Evolutionary conservation across 371 early-diverging fungal species (phyloP), one percentile per base, ranked within the genome.

Genomic region (Mucor velutinosus): DNA sequence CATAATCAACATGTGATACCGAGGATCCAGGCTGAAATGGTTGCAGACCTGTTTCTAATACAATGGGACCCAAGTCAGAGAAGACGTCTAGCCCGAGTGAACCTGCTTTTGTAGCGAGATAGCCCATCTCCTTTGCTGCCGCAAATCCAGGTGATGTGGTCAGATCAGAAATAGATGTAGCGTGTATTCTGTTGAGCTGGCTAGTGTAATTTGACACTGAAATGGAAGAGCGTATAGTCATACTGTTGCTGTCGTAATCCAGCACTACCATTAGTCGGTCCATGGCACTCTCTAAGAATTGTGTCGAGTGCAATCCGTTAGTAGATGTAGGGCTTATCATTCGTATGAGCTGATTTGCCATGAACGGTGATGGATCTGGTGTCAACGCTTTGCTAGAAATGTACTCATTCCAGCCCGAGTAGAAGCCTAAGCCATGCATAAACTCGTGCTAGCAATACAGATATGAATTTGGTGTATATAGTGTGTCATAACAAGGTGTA

Each of bases 401-500:
- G 35, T 75, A 70, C 32, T 82, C 71, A 17, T 74, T 73, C 80
- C 86, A 84, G 23, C 70, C 72, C 7, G 86, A 79, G 25, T 84
- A 78, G 62, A 89, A 86, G 2, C 89, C 90, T 17, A 90, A 66
- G 0, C 90, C 90, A 73, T 90, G 90, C 32, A 89, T 76, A 10
- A 90, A 73, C 65, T 90, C 90, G 59, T 90, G 90, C 75, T 75
- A 33, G 10, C 12, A 35, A 11, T 25, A n/a, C n/a, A 15, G 23
- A 14, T 53, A 17, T 19, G 45, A 45, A 12, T 17, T 17, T 43
- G 17, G 15, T 43, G n/a, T 12, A n/a, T 19, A 59, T 25, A 45
- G 30, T 17, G 8, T 4, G 3, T 33, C 30, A 39, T 35, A 43
- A 35, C 14, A 51, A n/a, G 37, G 4, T 10, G 25, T 14, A 27